These are phyloP conservation scores for Colletotrichum musae DNA, from an alignment of 2,329 filamentous ascomycete genomes.

Conservation along the genomic window DNA sequence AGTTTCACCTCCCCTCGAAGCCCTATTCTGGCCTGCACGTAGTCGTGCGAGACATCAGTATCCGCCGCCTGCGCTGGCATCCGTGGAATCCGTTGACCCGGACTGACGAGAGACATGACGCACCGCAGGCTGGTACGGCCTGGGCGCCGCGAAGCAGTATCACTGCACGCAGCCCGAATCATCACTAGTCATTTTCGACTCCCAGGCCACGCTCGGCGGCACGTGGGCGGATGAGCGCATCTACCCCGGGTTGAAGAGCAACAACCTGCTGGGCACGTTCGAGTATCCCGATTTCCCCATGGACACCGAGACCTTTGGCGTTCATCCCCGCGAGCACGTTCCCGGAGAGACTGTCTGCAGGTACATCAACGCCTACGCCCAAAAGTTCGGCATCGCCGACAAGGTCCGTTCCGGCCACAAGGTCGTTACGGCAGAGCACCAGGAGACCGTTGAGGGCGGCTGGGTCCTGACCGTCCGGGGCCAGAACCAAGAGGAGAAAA, in stretches of 20 bases:
- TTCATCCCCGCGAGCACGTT: conserved; percentile 62
- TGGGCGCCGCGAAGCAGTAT: conserved; percentile 74
- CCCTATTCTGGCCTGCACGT: no score
- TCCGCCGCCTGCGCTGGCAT: no score
- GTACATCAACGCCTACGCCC: conserved; percentile 63
- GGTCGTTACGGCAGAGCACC: conserved; percentile 60
- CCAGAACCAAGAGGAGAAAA: conserved; percentile 33
- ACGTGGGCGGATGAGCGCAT: conserved; percentile 78
- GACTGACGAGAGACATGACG: background rate
- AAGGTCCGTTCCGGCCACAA: conserved; percentile 57
- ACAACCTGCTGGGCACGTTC: conserved; percentile 81
- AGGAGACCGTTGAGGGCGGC: conserved; percentile 49
- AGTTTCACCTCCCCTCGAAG: conserved; percentile 42
- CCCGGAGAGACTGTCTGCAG: conserved; percentile 60
- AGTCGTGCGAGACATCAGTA: no score
- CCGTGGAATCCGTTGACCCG: no score
- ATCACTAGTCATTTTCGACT: conserved; percentile 72
- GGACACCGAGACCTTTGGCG: conserved; percentile 66
- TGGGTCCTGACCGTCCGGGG: conserved; percentile 57
- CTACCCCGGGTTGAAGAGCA: conserved; percentile 79
- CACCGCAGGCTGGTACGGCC: conserved; percentile 64
- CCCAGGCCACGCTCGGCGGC: conserved; percentile 72
- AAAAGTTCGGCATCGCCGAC: conserved; percentile 57
- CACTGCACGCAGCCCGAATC: conserved; percentile 69
- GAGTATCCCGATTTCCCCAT: conserved; percentile 84